Evolutionary conservation across 352 stramenopile genomes (phyloP), one percentile per base, ranked within the genome.

Genomic region (Globisporangium sylvaticum): DNA sequence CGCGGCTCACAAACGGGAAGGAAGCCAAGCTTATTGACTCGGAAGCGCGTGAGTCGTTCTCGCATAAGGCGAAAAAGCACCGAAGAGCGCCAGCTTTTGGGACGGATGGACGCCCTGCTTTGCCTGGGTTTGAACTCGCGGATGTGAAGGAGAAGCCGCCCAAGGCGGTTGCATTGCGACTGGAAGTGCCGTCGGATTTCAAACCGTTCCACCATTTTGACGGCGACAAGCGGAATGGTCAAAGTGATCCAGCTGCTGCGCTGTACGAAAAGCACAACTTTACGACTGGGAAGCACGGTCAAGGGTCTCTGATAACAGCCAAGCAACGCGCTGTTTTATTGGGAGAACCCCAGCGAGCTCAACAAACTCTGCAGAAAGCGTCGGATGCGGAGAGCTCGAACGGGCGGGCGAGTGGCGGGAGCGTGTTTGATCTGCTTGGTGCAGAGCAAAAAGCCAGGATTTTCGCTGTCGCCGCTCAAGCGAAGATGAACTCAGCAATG

Each of bases 191-290:
- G 6, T 65, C 70, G 6, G 69, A 67, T 15, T 93, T 90, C 50
- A 75, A 80, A 27, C 58, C 73, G 0, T 69, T 76, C 61, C 84
- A 92, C 29, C 50, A 53, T 6, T 92, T 91, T 59, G 31, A 81
- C 12, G 74, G 84, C 0, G 60, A 64, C 62, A 64, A 27, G 58
- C 7, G 0, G 24, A 24, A 24, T 12, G 18, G 42, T 5, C 18
- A 50, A 50, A 22, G 18, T 50, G 34, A 81, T 61, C 50, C 61
- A 5, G 65, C 75, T 2, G 66, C 66, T 42, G 39, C 55, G 46
- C 63, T 92, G 44, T 94, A 92, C 66, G 61, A 68, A 24, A 77
- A 86, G 42, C 76, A 82, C 66, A 78, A 87, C 34, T 90, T 92
- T 12, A 81, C 77, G 7, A 85, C 71, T 1, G 68, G 73, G 31